Base-by-base conservation (phyloP, 371 early-diverging fungal genomes). In the Rhizopus stolonifer region DNA sequence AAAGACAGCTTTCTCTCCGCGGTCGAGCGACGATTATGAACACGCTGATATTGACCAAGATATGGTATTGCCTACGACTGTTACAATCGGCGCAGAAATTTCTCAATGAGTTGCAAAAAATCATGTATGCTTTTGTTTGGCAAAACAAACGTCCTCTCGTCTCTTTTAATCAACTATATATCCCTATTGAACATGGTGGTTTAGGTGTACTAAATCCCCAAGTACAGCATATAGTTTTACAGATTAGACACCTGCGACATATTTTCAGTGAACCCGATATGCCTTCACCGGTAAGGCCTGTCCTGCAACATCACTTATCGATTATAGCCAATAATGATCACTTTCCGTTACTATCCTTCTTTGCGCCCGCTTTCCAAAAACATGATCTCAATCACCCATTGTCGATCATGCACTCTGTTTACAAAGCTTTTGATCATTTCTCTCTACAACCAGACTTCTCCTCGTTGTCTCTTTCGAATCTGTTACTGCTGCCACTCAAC, bases 111-210 rank as follows among this genome's bases (percentile, higher is more conserved):
- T n/a, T 38, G 5, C 38, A n/a, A 8, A n/a, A 5, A 29, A 29
- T 29, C 10, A 29, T 29, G 4, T 29, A 29, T 10, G 29, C 6
- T 10, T 29, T 45, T 45, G 45, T 45, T 0, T 45, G 45, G 45
- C 1, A 45, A 45, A 11, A 15, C 3, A 45, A 45, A 24, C 22
- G 4, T 2, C 45, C 25, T 1, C 9, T 11, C 7, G 25, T 25
- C 25, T 45, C 25, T 0, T 45, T 45, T 24, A 25, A 45, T 45
- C 45, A 45, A 45, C 26, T 45, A 1, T 45, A n/a, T 24, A n/a
- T 25, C 10, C 45, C 45, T 10, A 65, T 29, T 74, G 69, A 10
- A 1, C 31, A 29, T 0, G 46, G 46, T 8, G 43, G 52, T 5
- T 17, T 51, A 3, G n/a, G n/a, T n/a, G 52, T 51, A 2, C 42